Percentiles rank a stretch among this genome's conserved stretches.
Evolutionary conservation across 352 stramenopile genomes (phyloP).

Genomic region (Phytophthora rubi): DNA sequence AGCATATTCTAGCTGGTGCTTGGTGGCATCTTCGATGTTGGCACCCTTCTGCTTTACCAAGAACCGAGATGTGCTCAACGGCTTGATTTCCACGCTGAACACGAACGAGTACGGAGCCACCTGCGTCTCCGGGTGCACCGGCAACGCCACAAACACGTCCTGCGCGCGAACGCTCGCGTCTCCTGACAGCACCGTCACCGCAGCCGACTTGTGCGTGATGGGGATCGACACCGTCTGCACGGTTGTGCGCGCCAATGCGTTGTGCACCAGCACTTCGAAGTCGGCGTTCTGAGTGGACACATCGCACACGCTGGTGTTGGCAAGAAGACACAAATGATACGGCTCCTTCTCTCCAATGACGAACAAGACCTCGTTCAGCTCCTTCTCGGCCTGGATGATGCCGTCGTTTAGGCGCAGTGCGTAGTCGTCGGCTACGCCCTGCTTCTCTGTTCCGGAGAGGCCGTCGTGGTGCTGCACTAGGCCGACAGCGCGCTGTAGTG

Average conservation of each 20-base stretch:
- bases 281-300: constrained; percentile 65
- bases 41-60: constrained; percentile 51
- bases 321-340: constrained; percentile 71
- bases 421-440: constrained; percentile 96
- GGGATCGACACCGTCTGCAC: constrained; percentile 70
- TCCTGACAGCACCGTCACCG: constrained; percentile 48
- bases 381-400: constrained; percentile 65
- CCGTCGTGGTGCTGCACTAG: constrained; percentile 97
- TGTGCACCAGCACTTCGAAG: constrained; percentile 81
- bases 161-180: constrained; percentile 42
- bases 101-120: constrained; percentile 70
- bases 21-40: not conserved
- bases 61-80: constrained; percentile 58
- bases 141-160: constrained; percentile 60
- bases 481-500: constrained; percentile 90
- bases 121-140: constrained; percentile 56
- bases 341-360: constrained; percentile 73
- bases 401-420: constrained; percentile 90
- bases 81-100: constrained; percentile 67
- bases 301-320: constrained; percentile 94
- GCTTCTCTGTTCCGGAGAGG: constrained; percentile 95
- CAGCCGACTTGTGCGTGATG: constrained; percentile 51
- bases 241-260: constrained; percentile 60
- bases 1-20: constrained; percentile 3
- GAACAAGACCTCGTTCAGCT: constrained; percentile 79